Base-by-base conservation (phyloP, 208 protist genomes). In the Leishmania gerbilli region DNA sequence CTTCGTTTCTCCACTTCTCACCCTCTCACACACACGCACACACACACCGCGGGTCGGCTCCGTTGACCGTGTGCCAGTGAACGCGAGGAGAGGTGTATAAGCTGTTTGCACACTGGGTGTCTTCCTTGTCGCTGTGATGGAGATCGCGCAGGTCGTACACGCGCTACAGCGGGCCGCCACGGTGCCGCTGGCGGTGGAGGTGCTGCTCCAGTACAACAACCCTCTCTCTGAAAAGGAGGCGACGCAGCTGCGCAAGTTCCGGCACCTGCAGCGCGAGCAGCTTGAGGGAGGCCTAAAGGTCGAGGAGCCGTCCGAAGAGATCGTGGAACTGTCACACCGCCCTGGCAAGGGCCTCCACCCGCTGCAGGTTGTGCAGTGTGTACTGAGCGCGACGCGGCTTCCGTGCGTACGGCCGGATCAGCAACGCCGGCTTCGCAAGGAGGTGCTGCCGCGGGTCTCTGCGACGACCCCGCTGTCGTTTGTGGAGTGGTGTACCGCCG, bases 161-260 rank as follows among this genome's bases (percentile, higher is more conserved):
- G 85, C 88, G 31, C 89, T 97, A 69, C 91, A 92, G 84, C 82
- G 82, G 45, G 64, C 56, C 34, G 65, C 74, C 45, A 88, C 84
- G 24, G 77, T 88, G 34, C 31, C 80, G 53, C 27, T 85, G 60
- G 95, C 92, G 19, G 77, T 95, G 19, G 79, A 87, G 27, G 87
- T 91, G 31, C 83, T 98, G 9, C 86, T 87, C 42, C 80, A 95
- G 74, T 95, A 92, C 89, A 89, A 93, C 84, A 76, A 94, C 79
- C 95, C 95, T 40, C 89, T 98, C 27, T 86, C 86, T 0, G 89
- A 95, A 67, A 89, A 89, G 68, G 95, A 98, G 81, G 87, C 81
- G 1, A 67, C 64, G n/a, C 84, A 89, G 65, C 89, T 97, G 4
- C 75, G 78, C n/a, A 84, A 89, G 53, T 92, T 93, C 77, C 47